These are phyloP conservation scores for Dioszegia hungarica DNA, from an alignment of 768 basidiomycete genomes.

Conservation along the genomic window DNA sequence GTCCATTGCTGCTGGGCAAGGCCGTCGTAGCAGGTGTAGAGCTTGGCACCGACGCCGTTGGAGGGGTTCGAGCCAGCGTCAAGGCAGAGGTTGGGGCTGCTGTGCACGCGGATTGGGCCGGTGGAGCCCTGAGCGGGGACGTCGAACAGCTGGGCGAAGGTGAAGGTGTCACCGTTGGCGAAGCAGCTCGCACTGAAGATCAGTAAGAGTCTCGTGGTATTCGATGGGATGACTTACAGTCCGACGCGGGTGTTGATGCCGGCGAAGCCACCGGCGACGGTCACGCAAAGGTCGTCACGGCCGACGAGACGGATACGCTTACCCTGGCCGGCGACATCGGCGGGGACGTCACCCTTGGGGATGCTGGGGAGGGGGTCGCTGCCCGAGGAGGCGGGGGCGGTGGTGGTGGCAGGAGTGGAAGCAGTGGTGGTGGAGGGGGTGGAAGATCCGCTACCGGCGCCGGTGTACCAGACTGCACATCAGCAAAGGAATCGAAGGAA, in stretches of 20 bases:
- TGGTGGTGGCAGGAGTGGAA: neutral
- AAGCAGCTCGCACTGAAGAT: too few relatives aligned
- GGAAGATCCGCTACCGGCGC: neutral
- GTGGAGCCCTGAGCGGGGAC: conserved; percentile 11
- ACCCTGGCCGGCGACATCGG: too few relatives aligned
- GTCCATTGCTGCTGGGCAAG: too few relatives aligned
- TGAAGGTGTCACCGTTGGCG: too few relatives aligned
- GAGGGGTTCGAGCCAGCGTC: conserved; percentile 28
- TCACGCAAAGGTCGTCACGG: too few relatives aligned
- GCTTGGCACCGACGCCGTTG: conserved; percentile 25
- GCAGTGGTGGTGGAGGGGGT: neutral
- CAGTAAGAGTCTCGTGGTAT: too few relatives aligned
- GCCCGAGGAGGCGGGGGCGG: neutral
- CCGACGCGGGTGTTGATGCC: too few relatives aligned
- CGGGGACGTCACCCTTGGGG: too few relatives aligned
- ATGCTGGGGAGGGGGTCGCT: neutral
- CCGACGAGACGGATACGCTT: too few relatives aligned
- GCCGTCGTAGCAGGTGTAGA: neutral
- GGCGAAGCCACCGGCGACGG: too few relatives aligned
- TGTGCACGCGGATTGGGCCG: conserved; percentile 16
- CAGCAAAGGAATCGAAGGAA: neutral
- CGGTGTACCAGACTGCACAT: conserved; percentile 6
- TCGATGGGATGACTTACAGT: too few relatives aligned
- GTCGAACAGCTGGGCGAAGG: too few relatives aligned
- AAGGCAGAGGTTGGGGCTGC: conserved; percentile 23